phyloP scores from a whole-genome alignment of 345 rosid species.

The Physaria fendleri region DNA sequence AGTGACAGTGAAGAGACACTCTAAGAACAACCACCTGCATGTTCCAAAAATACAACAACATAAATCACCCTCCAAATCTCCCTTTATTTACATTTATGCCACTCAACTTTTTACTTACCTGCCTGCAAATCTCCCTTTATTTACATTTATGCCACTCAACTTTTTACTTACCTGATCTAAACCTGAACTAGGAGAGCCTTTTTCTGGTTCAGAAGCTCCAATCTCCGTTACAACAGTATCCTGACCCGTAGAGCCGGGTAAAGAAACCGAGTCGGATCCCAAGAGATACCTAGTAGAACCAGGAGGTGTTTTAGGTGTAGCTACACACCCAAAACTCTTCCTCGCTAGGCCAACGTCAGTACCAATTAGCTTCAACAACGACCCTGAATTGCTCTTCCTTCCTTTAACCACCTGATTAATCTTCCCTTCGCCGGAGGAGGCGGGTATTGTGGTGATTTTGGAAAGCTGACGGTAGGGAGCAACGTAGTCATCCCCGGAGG shows the following conservation, averaged over 20 bases:
- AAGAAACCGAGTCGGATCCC: conserved; percentile 33
- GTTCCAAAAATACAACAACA: not conserved
- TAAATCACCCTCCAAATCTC: not conserved
- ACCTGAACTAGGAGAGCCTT: conserved; percentile 13
- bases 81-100: conserved; percentile 13
- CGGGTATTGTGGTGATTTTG: conserved; percentile 13
- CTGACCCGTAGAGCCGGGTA: conserved; percentile 36
- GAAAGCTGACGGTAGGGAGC: conserved; percentile 24
- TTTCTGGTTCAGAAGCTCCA: conserved; percentile 7
- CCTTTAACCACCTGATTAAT: not conserved
- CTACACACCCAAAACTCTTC: conserved; percentile 36
- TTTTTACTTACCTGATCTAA: conserved; percentile 26
- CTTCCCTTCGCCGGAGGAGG: conserved; percentile 5
- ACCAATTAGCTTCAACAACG: conserved; percentile 11
- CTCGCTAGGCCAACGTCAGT: conserved; percentile 17
- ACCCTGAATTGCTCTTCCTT: conserved; percentile 11
- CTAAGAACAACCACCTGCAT: conserved; percentile 82
- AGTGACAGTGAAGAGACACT: conserved; percentile 66
- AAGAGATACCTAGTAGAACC: conserved; percentile 68
- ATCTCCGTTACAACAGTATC: conserved; percentile 33
- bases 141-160: conserved; percentile 25
- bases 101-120: conserved; percentile 27
- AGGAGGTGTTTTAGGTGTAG: conserved; percentile 40
- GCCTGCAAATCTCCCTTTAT: not conserved
- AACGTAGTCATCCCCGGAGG: conserved; percentile 19